Conservation (phyloP, 805 yeast species). For the Torulaspora quercuum region DNA sequence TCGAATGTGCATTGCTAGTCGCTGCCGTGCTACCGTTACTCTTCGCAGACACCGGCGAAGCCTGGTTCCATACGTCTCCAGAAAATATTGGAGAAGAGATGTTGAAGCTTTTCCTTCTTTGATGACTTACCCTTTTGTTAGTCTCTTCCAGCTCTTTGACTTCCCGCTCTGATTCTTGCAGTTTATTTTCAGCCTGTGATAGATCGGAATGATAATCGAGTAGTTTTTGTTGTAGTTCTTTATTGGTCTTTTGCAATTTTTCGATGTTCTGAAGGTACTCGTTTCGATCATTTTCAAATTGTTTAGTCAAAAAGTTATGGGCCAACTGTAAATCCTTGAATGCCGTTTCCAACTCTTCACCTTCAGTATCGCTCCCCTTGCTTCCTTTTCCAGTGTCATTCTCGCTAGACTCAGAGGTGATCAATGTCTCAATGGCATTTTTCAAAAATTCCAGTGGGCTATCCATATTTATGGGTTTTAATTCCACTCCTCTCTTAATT, state of each 20-base stretch:
- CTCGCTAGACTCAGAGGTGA: too few relatives aligned
- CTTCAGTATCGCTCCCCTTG: conserved; percentile 4
- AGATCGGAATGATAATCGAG: conserved; percentile 39
- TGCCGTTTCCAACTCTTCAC: conserved; percentile 50
- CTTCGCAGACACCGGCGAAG: conserved; percentile 16
- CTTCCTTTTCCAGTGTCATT: conserved; percentile 12
- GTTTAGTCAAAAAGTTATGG: conserved; percentile 63
- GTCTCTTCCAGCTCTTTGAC: conserved; percentile 34
- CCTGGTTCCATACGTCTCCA: conserved; percentile 15
- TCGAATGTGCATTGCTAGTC: conserved; percentile 37
- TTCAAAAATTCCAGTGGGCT: conserved; percentile 31
- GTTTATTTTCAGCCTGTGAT: conserved; percentile 38
- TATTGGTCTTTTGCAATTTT: conserved; percentile 49
- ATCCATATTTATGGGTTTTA: conserved; percentile 25
- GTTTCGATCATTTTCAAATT: conserved; percentile 62
- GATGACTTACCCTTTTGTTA: conserved; percentile 28
- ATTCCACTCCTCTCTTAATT: conserved; percentile 29
- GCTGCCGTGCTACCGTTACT: conserved; percentile 20
- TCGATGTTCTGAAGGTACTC: conserved; percentile 52
- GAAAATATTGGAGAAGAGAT: conserved; percentile 37
- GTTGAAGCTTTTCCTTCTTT: conserved; percentile 40
- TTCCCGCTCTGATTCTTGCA: conserved; percentile 38
- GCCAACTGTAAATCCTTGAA: conserved; percentile 67
- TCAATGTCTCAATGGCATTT: conserved; percentile 28
- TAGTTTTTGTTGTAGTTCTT: conserved; percentile 50